phyloP scores from a whole-genome alignment of 179 eudicot species.

The Carnegiea gigantea region DNA sequence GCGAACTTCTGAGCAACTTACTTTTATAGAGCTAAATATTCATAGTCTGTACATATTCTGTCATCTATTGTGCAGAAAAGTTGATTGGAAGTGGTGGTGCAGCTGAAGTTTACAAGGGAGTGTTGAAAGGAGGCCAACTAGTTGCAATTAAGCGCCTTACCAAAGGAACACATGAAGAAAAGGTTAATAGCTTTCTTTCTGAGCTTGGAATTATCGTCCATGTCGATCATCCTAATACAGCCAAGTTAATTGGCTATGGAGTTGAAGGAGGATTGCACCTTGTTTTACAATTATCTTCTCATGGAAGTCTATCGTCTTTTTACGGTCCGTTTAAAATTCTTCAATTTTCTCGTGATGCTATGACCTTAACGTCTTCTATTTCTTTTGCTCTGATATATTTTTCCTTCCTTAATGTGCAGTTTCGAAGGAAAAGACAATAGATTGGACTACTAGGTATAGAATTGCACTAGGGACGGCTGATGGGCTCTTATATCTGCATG shows the following conservation, averaged over 20 bases:
- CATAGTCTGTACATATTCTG: background rate
- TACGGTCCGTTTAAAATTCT: constrained; percentile 44
- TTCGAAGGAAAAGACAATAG: constrained; percentile 41
- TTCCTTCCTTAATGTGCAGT: constrained; percentile 28
- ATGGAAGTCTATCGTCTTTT: constrained; percentile 81
- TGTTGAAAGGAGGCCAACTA: constrained; percentile 56
- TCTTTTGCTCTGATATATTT: background rate
- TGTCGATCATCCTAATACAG: constrained; percentile 79
- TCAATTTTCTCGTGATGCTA: background rate
- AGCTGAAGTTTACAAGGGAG: constrained; percentile 81
- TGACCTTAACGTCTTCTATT: background rate
- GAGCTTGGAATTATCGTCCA: constrained; percentile 92
- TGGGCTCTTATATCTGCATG: constrained; percentile 80
- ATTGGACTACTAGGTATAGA: constrained; percentile 64
- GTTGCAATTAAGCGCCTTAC: constrained; percentile 70
- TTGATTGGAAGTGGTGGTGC: constrained; percentile 81
- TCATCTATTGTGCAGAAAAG: constrained; percentile 45
- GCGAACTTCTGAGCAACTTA: too few relatives aligned
- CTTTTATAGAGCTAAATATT: too few relatives aligned
- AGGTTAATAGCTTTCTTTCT: constrained; percentile 52
- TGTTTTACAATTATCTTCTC: constrained; percentile 73
- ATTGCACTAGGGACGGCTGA: constrained; percentile 72
- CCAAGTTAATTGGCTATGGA: constrained; percentile 77
- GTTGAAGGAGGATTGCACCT: constrained; percentile 68
- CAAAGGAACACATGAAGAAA: constrained; percentile 59